Conservation (phyloP, 2,329 filamentous ascomycete species). For the Fusarium abutilonis region DNA sequence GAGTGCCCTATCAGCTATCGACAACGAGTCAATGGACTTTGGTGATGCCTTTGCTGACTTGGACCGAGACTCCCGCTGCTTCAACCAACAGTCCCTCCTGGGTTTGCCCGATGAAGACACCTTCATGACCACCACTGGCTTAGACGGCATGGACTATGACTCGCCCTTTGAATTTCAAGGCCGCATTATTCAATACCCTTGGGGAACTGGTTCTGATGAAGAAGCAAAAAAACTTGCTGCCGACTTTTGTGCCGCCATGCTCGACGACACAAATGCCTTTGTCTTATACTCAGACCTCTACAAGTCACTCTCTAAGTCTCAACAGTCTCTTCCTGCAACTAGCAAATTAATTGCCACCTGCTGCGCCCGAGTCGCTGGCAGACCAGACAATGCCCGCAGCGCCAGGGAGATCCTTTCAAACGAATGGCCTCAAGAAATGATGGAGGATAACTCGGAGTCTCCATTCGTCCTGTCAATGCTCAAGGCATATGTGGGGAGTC, state of each 20-base stretch:
- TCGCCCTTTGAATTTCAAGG: not conserved
- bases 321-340: conserved; percentile 4
- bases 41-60: conserved; percentile 8
- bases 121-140: not conserved
- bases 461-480: conserved; percentile 37
- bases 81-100: conserved; percentile 3
- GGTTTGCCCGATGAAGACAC: not conserved
- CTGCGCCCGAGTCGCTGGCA: conserved; percentile 36
- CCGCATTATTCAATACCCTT: conserved; percentile 22
- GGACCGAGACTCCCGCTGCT: not conserved
- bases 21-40: conserved; percentile 11
- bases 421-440: conserved; percentile 4
- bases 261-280: conserved; percentile 41
- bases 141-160: conserved; percentile 20
- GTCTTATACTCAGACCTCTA: conserved; percentile 34
- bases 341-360: conserved; percentile 32
- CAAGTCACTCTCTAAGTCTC: not conserved
- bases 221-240: conserved; percentile 40
- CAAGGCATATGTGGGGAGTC: conserved; percentile 28
- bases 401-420: conserved; percentile 27
- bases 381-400: conserved; percentile 24
- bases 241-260: conserved; percentile 43
- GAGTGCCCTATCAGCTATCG: conserved; percentile 4
- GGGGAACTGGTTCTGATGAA: conserved; percentile 26
- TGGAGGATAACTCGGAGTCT: not conserved